phyloP scores from a whole-genome alignment of 257 asterid genomes.

The Solanum megistacrolobum region DNA sequence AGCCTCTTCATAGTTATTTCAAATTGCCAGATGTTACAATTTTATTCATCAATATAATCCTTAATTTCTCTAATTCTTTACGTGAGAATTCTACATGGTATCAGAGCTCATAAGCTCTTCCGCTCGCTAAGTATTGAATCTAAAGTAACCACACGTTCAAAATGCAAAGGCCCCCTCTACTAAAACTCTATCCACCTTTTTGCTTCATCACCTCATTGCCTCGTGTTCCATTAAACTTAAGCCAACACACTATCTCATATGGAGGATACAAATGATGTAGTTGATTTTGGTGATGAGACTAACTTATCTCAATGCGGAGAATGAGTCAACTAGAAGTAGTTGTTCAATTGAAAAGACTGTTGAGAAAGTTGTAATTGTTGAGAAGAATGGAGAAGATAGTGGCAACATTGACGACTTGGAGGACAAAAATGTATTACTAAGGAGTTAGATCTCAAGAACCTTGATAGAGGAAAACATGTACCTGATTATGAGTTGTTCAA shows the following conservation, averaged over 20 bases:
- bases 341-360: not conserved
- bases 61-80: not conserved
- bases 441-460: not conserved
- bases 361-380: not conserved
- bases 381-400: not conserved
- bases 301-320: not conserved
- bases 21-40: no score
- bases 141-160: not conserved
- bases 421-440: not conserved
- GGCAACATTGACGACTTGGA: not conserved
- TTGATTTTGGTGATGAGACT: not conserved
- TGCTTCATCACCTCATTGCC: not conserved
- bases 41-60: no score
- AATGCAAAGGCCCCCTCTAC: not conserved
- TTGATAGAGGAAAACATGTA: not conserved
- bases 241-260: not conserved
- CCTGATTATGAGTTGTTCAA: not conserved
- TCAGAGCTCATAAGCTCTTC: not conserved
- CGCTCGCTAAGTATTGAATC: not conserved
- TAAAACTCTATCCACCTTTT: not conserved
- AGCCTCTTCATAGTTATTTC: no score
- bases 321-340: not conserved
- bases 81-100: not conserved
- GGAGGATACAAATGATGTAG: not conserved
- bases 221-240: not conserved